phyloP scores from a whole-genome alignment of 2,329 filamentous ascomycete genomes.

The Scytalidium lignicola region DNA sequence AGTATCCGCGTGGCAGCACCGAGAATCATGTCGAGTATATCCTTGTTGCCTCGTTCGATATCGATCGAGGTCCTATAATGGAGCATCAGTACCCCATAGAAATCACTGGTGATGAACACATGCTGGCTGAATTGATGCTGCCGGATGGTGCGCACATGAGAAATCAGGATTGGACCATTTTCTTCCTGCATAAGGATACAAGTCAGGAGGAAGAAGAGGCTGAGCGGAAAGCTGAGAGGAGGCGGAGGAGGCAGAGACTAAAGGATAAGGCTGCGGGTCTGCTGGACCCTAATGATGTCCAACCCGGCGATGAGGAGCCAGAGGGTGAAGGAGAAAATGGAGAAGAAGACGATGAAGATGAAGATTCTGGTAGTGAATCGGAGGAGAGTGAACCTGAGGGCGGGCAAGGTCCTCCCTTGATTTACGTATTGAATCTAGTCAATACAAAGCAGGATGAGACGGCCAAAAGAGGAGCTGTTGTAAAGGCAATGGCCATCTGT shows the following conservation, averaged over 20 bases:
- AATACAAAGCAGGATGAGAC: conserved; percentile 97
- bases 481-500: conserved; percentile 99
- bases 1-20: conserved; percentile 66
- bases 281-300: conserved; percentile 36
- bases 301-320: conserved; percentile 37
- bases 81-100: conserved; percentile 94
- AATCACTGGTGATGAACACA: conserved; percentile 95
- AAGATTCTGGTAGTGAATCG: conserved; percentile 47
- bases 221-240: conserved; percentile 54
- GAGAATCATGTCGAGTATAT: conserved; percentile 99
- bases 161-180: conserved; percentile 98
- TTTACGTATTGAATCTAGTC: conserved; percentile 95
- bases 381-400: conserved; percentile 61
- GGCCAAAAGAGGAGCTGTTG: conserved; percentile 86
- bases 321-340: conserved; percentile 40
- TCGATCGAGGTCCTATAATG: conserved; percentile 94
- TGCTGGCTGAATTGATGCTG: conserved; percentile 97
- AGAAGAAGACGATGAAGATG: conserved; percentile 38
- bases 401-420: conserved; percentile 80
- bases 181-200: conserved; percentile 95
- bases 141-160: conserved; percentile 93
- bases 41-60: conserved; percentile 93
- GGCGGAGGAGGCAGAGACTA: conserved; percentile 44
- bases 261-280: conserved; percentile 47
- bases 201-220: conserved; percentile 77